These are phyloP conservation scores for Cercophora samala DNA, from an alignment of 495 filamentous ascomycete species.

Conservation along the genomic window DNA sequence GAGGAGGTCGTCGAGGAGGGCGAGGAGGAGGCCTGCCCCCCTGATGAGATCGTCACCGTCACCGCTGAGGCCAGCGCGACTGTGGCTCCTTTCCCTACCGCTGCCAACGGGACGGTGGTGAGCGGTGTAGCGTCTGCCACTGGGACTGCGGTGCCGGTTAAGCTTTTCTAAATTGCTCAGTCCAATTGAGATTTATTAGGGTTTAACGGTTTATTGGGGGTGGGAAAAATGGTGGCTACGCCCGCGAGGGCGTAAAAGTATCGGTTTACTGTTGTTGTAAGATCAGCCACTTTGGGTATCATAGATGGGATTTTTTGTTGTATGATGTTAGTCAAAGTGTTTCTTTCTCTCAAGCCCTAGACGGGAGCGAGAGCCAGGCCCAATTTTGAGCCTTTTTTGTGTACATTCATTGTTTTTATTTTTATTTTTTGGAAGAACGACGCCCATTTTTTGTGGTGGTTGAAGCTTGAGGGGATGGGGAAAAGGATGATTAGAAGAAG, in stretches of 20 bases:
- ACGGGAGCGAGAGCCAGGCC: not conserved
- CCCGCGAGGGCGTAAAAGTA: conserved; percentile 7
- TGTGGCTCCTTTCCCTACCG: not conserved
- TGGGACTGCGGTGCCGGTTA: conserved; percentile 17
- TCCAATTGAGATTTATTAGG: no score
- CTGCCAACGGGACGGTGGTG: not conserved
- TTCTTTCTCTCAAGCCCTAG: not conserved
- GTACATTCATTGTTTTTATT: not conserved
- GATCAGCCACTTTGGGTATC: not conserved
- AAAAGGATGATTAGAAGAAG: not conserved
- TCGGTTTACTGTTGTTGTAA: not conserved
- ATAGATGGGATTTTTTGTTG: not conserved
- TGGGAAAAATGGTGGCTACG: not conserved
- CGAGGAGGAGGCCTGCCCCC: conserved; percentile 29
- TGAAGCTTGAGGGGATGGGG: not conserved
- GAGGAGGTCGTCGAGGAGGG: conserved; percentile 14
- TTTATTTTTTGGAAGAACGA: not conserved
- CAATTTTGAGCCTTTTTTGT: not conserved
- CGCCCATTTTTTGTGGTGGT: not conserved
- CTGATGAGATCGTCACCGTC: conserved; percentile 31
- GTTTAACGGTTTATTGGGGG: no score
- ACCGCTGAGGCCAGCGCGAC: conserved; percentile 25
- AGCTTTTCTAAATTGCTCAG: not conserved
- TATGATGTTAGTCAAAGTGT: not conserved
- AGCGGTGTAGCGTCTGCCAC: conserved; percentile 27